Percentiles rank a stretch among this genome's conserved stretches.
These are phyloP conservation scores for Blastocystis sp. DNA, from an alignment of 352 stramenopile genomes.

Conservation along the genomic window DNA sequence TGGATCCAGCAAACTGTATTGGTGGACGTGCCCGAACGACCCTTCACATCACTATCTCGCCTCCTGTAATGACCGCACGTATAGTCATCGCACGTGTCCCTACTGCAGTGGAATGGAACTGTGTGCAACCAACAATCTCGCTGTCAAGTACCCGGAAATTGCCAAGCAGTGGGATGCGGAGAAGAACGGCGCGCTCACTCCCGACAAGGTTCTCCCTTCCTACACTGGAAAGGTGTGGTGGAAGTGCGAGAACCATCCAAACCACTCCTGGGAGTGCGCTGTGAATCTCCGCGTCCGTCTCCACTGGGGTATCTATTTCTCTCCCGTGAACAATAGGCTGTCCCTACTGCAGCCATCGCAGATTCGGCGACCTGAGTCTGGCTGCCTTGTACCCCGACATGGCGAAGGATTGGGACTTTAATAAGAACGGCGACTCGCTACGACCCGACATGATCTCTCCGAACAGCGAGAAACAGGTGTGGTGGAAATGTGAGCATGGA, in stretches of 20 bases:
- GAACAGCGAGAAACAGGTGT: conserved; percentile 45
- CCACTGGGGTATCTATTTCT: not conserved
- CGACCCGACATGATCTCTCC: conserved; percentile 32
- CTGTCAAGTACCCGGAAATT: not conserved
- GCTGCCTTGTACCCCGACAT: conserved; percentile 17
- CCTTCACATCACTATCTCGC: conserved; percentile 15
- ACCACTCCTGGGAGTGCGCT: conserved; percentile 14
- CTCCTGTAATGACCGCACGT: conserved; percentile 40
- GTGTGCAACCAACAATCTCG: conserved; percentile 26
- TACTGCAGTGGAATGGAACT: conserved; percentile 25
- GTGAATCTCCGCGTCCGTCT: conserved; percentile 23
- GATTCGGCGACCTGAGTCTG: conserved; percentile 33
- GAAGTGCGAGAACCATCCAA: conserved; percentile 6
- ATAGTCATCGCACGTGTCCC: conserved; percentile 18
- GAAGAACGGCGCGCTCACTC: not conserved
- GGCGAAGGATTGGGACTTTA: conserved; percentile 38
- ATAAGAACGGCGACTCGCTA: conserved; percentile 14
- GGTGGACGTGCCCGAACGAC: conserved; percentile 27
- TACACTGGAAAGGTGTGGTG: conserved; percentile 52
- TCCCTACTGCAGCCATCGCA: conserved; percentile 37
- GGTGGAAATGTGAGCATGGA: conserved; percentile 50
- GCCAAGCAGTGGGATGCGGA: conserved; percentile 15
- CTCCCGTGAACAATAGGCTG: not conserved
- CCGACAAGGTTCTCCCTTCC: conserved; percentile 4
- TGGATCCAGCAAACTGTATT: conserved; percentile 20